Conservation (phyloP, 2,329 filamentous ascomycete genomes). For the Conoideocrella luteorostrata region DNA sequence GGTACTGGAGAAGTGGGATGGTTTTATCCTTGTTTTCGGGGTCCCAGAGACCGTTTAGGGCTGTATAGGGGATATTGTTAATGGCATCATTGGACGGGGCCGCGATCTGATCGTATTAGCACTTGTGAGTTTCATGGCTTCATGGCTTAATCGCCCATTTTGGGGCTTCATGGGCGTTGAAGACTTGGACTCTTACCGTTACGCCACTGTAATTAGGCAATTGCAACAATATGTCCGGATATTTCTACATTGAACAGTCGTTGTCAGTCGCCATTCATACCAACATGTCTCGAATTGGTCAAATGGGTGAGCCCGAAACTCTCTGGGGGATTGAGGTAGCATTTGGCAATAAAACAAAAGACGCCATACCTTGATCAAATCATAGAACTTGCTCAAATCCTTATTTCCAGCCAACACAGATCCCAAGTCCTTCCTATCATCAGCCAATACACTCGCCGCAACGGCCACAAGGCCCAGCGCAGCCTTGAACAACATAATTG, state of each 20-base stretch:
- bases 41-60: conserved; percentile 40
- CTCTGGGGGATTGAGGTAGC: too few relatives aligned
- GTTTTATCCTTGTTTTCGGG: conserved; percentile 37
- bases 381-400: conserved; percentile 38
- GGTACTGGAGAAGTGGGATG: conserved; percentile 52
- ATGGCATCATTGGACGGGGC: conserved; percentile 54
- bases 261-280: neutral
- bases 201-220: conserved; percentile 37
- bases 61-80: conserved; percentile 45
- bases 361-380: conserved; percentile 34
- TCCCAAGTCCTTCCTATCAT: conserved; percentile 28
- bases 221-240: conserved; percentile 37
- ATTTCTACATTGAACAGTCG: conserved; percentile 29
- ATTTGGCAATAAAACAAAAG: neutral
- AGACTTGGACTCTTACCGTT: conserved; percentile 29
- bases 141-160: too few relatives aligned
- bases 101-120: conserved; percentile 42
- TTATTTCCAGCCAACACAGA: conserved; percentile 30
- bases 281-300: too few relatives aligned
- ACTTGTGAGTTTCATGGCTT: too few relatives aligned
- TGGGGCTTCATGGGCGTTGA: too few relatives aligned
- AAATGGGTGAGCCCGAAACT: too few relatives aligned
- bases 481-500: conserved; percentile 15
- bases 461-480: conserved; percentile 17
- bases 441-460: conserved; percentile 13